A percentile compares a stretch with the other conserved stretches of the same genome.
phyloP scores from a whole-genome alignment of 1,139 yeast genomes.

The Diutina ranongensis region DNA sequence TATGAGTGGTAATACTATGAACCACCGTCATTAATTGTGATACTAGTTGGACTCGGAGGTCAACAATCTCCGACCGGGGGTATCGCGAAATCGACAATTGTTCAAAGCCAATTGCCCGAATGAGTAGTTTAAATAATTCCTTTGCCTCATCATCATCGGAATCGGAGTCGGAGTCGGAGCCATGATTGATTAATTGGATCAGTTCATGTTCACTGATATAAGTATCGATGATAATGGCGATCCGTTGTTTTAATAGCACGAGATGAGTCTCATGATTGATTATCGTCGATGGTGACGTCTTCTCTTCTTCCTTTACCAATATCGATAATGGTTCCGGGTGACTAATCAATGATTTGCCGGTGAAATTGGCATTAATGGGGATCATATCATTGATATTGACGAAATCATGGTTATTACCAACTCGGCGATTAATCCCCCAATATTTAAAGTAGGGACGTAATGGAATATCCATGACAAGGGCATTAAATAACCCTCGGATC shows the following conservation, averaged over 20 bases:
- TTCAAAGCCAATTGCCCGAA: conserved; percentile 38
- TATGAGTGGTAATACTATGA: conserved; percentile 23
- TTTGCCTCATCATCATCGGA: conserved; percentile 11
- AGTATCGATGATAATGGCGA: conserved; percentile 34
- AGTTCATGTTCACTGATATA: conserved; percentile 21
- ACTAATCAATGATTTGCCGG: conserved; percentile 17
- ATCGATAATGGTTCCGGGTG: conserved; percentile 23
- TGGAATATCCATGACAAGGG: conserved; percentile 29
- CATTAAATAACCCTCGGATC: conserved; percentile 27
- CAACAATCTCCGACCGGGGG: conserved; percentile 35
- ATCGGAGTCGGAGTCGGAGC: no score
- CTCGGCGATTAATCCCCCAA: conserved; percentile 40
- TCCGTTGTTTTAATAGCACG: conserved; percentile 25
- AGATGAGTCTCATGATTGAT: conserved; percentile 33
- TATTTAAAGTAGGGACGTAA: conserved; percentile 29
- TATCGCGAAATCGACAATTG: conserved; percentile 35
- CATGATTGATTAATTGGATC: conserved; percentile 17
- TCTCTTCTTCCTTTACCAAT: conserved; percentile 5
- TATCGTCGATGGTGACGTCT: background rate
- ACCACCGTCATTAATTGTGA: conserved; percentile 23
- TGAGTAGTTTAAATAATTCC: conserved; percentile 31
- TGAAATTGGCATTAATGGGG: conserved; percentile 16
- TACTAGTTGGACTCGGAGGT: conserved; percentile 31
- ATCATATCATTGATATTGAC: conserved; percentile 21
- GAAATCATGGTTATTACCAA: conserved; percentile 40